phyloP scores from a whole-genome alignment of 1,284 basidiomycete genomes.

The Ustilago crameri region DNA sequence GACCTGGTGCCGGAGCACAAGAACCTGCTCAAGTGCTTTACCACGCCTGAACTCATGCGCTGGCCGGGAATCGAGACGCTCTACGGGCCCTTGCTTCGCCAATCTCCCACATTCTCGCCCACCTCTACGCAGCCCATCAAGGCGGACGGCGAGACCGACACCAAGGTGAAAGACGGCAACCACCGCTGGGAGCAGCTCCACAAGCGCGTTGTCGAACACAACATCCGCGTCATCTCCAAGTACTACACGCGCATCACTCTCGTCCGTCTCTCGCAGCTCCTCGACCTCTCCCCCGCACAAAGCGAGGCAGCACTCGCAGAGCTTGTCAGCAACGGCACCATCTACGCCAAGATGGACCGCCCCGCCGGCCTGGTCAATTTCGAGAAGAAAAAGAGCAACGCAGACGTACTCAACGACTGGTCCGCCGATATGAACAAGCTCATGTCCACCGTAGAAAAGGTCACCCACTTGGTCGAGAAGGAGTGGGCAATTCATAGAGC shows the following conservation, averaged over 20 bases:
- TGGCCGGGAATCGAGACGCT: constrained; percentile 96
- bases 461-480: constrained; percentile 64
- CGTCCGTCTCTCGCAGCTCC: constrained; percentile 81
- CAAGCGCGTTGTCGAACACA: constrained; percentile 95
- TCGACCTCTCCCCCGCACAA: constrained; percentile 83
- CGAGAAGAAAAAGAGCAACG: constrained; percentile 52
- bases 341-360: constrained; percentile 90
- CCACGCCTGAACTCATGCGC: constrained; percentile 93
- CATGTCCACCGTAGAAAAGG: constrained; percentile 67
- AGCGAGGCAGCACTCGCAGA: constrained; percentile 89
- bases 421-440: constrained; percentile 93
- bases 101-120: constrained; percentile 81
- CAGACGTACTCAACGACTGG: constrained; percentile 87
- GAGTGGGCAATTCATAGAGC: constrained; percentile 66
- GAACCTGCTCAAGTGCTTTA: constrained; percentile 95
- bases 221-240: constrained; percentile 90
- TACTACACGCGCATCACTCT: constrained; percentile 96
- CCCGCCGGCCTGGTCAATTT: constrained; percentile 90
- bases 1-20: constrained; percentile 84
- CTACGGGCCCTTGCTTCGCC: constrained; percentile 84
- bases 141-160: neutral
- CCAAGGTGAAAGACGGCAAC: constrained; percentile 70
- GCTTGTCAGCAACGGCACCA: constrained; percentile 78
- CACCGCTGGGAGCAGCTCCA: constrained; percentile 95
- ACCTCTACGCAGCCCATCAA: constrained; percentile 20